Evolutionary conservation across 768 basidiomycete species (phyloP), one percentile per base, ranked within the genome.

Genomic region (Leucocoprinus birnbaumii): DNA sequence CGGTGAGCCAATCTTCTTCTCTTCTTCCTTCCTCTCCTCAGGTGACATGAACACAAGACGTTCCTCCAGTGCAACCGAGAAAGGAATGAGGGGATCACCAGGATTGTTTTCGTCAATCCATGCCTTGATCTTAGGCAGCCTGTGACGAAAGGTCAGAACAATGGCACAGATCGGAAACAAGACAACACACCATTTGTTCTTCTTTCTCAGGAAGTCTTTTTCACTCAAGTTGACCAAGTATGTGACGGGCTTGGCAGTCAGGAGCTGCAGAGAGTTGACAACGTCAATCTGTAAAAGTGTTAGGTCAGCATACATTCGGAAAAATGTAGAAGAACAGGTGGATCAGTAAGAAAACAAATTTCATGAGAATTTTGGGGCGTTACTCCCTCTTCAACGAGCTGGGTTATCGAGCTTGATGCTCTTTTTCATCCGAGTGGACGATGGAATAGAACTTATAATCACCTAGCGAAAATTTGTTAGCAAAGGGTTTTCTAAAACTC

Each of bases 101-200:
- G 96, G 86, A 75, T 97, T 98, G 75, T 98, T 83, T 66, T 85
- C 81, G 73, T 98, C 95, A 65, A 99, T 96, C 97, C 97, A 99
- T 25, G 73, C 89, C 69, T 98, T 98, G 79, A 98, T 98, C 76
- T 96, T 97, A 18, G 94, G 82, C 27, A 98, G 73, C 91, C 89
- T 91, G 53, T 49, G 24, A 31, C 6, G 13, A 16, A 14, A 14
- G 3, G 4, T 38, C 3, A 11, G 16, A 38, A 7, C n/a, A 10
- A 4, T n/a, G 8, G 16, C 3, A 38, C n/a, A 16, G 3, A 7
- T 38, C 16, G 4, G 11, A 11, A 38, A 14, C 13, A 13, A 22
- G 7, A 38, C 19, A 18, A 60, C 66, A 40, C 56, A 89, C 95
- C 97, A 98, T 79, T 98, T 98, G 78, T 98, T 98, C 85, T 98